Evolutionary conservation across 176 grass and related monocot species (phyloP), one percentile per base, ranked within the genome.

Genomic region (Tuctoria greenei): DNA sequence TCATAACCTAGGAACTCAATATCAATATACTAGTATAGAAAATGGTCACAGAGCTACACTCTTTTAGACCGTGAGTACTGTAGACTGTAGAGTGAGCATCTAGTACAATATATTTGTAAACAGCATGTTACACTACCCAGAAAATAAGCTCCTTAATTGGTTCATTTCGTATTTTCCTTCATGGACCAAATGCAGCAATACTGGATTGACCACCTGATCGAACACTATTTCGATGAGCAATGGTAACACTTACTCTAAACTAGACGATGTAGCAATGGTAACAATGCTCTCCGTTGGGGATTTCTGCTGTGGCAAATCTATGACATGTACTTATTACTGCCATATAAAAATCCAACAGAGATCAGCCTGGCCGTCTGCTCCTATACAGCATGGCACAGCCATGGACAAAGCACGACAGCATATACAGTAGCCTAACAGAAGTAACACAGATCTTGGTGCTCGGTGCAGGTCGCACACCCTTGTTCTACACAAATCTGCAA

Each of bases 401-500:
- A 41, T 41, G 44, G 75, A 75, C 21, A 75, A 42, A 6, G 7
- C 28, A 7, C 36, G n/a, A n/a, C n/a, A n/a, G n/a, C n/a, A n/a
- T n/a, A 55, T 21, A 79, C 51, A 38, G 80, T 66, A 56, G 21
- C 20, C 45, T 28, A 60, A 0, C 13, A 73, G 81, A 61, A 89
- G 77, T 72, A n/a, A 13, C 7, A 50, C 35, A 46, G 52, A 79
- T 72, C 17, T n/a, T 71, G 49, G 24, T 28, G 16, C 10, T 10
- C 4, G 4, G 26, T 9, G 16, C 18, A 49, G 28, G 7, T 21
- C 35, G 6, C 4, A n/a, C 1, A 15, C 24, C 81, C 61, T 82
- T 51, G 67, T 81, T 46, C 42, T 40, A 41, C 57, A 72, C 36
- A 74, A 73, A 83, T 54, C 43, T 61, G 44, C 76, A 51, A 27